These are phyloP conservation scores for Tuber melanosporum DNA, from an alignment of 495 filamentous ascomycete species.

Conservation along the genomic window DNA sequence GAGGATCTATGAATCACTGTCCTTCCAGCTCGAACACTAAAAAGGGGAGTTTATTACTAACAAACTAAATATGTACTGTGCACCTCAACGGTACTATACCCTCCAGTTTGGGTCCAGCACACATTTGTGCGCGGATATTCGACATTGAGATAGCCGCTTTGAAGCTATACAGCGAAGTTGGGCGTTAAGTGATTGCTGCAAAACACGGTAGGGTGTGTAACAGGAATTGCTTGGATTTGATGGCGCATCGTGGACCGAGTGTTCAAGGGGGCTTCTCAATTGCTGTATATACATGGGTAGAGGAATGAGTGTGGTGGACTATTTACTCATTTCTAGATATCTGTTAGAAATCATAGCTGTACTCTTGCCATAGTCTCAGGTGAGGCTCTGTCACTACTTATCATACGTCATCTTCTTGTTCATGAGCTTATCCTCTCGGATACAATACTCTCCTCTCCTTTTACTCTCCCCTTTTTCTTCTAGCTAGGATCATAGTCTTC, in stretches of 20 bases:
- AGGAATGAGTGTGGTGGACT: not conserved
- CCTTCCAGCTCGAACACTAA: not conserved
- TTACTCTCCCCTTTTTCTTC: too few species aligned
- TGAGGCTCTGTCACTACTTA: too few species aligned
- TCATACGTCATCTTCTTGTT: too few species aligned
- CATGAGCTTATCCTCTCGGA: too few species aligned
- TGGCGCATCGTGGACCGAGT: not conserved
- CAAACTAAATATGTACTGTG: not conserved
- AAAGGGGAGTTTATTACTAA: not conserved
- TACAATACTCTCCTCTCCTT: too few species aligned
- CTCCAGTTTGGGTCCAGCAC: not conserved
- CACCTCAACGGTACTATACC: not conserved
- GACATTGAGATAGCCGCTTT: not conserved
- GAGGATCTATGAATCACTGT: not conserved
- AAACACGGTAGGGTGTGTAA: not conserved
- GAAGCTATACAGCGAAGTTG: not conserved
- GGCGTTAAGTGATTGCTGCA: not conserved
- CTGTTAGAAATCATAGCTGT: too few species aligned
- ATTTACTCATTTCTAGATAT: not conserved
- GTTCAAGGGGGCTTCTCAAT: not conserved
- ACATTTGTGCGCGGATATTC: not conserved
- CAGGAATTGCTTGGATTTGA: not conserved
- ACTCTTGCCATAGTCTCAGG: too few species aligned
- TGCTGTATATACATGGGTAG: not conserved
- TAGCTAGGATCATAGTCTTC: too few species aligned